phyloP scores from a whole-genome alignment of 495 filamentous ascomycete species.

The Acidomyces sp. region DNA sequence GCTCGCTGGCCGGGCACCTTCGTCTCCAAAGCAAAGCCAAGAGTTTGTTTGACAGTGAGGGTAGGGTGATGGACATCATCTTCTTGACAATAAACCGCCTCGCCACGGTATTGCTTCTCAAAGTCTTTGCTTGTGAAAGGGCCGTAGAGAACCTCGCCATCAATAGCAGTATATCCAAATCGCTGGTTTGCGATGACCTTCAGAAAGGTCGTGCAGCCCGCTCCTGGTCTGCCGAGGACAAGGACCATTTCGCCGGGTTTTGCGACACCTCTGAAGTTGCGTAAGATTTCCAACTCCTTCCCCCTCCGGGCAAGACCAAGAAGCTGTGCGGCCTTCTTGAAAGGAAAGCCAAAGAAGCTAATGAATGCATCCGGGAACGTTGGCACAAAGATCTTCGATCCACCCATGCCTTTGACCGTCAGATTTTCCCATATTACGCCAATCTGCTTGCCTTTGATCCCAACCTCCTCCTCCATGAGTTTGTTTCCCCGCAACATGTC shows the following conservation, averaged over 20 bases:
- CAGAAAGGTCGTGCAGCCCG: conserved; percentile 78
- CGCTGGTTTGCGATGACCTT: conserved; percentile 75
- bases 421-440: conserved; percentile 69
- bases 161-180: conserved; percentile 60
- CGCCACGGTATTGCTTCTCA: conserved; percentile 58
- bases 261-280: conserved; percentile 43
- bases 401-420: conserved; percentile 65
- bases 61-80: conserved; percentile 73
- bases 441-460: conserved; percentile 67
- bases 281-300: conserved; percentile 50
- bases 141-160: conserved; percentile 70
- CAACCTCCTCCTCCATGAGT: conserved; percentile 55
- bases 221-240: conserved; percentile 74
- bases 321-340: conserved; percentile 44
- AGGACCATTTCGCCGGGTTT: conserved; percentile 71
- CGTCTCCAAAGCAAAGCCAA: conserved; percentile 70
- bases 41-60: conserved; percentile 54
- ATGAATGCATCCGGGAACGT: conserved; percentile 69
- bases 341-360: conserved; percentile 55
- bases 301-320: conserved; percentile 49
- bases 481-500: conserved; percentile 52
- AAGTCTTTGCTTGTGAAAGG: conserved; percentile 49
- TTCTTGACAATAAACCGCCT: conserved; percentile 77
- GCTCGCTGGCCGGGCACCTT: conserved; percentile 66
- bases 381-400: conserved; percentile 60